Percentiles rank a stretch among this genome's conserved stretches.
phyloP scores from a whole-genome alignment of 2,329 filamentous ascomycete species.

The Colletotrichum sp. region DNA sequence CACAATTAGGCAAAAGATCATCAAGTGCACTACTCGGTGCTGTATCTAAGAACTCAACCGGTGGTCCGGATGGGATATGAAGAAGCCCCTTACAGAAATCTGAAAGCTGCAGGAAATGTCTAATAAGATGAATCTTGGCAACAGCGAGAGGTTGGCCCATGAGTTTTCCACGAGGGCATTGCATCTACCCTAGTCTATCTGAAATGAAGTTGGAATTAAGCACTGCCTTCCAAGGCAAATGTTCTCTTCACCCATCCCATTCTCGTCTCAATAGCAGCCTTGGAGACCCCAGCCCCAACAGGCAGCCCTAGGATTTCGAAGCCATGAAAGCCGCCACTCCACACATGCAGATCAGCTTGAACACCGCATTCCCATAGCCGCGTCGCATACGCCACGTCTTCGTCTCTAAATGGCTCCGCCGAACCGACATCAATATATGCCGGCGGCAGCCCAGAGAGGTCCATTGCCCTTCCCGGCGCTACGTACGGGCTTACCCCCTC shows the following conservation, averaged over 20 bases:
- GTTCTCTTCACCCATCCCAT: conserved; percentile 11
- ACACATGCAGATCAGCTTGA: conserved; percentile 47
- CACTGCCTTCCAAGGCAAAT: background rate
- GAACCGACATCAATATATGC: conserved; percentile 49
- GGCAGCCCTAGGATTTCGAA: conserved; percentile 33
- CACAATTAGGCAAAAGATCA: background rate
- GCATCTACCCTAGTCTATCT: background rate
- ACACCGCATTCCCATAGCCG: conserved; percentile 45
- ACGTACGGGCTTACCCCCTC: conserved; percentile 37
- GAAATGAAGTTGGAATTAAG: background rate
- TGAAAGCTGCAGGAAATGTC: background rate
- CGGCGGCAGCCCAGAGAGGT: conserved; percentile 42
- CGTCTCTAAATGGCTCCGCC: conserved; percentile 38
- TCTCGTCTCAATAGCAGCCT: conserved; percentile 10
- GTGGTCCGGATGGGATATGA: conserved; percentile 1
- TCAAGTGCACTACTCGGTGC: background rate
- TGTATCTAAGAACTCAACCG: background rate
- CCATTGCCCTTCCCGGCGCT: conserved; percentile 38
- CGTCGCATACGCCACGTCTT: conserved; percentile 33
- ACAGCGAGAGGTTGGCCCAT: too few relatives aligned
- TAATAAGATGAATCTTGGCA: background rate
- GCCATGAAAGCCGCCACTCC: conserved; percentile 44
- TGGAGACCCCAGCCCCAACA: background rate
- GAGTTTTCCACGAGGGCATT: background rate
- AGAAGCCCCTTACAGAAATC: background rate